These are phyloP conservation scores for Anethum foeniculum DNA, from an alignment of 140 eudicot species.

Conservation along the genomic window DNA sequence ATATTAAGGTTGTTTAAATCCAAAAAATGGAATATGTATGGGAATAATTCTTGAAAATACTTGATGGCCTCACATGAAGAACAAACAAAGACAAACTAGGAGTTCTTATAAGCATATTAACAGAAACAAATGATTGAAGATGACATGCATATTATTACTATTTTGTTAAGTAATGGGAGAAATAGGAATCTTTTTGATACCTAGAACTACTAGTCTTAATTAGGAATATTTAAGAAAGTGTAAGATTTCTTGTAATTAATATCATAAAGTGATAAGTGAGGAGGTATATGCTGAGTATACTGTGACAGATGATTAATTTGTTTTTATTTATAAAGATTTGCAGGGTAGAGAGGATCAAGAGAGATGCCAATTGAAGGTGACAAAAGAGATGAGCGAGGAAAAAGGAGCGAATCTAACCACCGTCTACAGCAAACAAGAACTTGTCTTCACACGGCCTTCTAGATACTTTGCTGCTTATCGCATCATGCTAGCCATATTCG, in stretches of 20 bases:
- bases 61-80: constrained; percentile 21
- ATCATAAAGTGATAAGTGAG: no score
- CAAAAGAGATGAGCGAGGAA: constrained; percentile 22
- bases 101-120: constrained; percentile 12
- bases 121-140: neutral
- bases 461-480: neutral
- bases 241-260: neutral
- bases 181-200: neutral
- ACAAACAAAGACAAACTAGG: constrained; percentile 9
- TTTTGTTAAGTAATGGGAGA: neutral
- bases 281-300: neutral
- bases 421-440: constrained; percentile 10
- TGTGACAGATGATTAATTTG: neutral
- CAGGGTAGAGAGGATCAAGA: constrained; percentile 13
- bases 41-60: constrained; percentile 22
- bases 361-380: constrained; percentile 24
- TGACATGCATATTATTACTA: neutral
- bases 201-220: neutral
- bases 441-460: constrained; percentile 1
- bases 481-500: neutral
- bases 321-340: neutral
- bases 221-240: neutral
- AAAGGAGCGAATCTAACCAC: constrained; percentile 19
- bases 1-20: constrained; percentile 23
- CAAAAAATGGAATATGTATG: constrained; percentile 20